Evolutionary conservation across 305 asterid genomes (phyloP).

Genomic region (Fraxinus sp.): DNA sequence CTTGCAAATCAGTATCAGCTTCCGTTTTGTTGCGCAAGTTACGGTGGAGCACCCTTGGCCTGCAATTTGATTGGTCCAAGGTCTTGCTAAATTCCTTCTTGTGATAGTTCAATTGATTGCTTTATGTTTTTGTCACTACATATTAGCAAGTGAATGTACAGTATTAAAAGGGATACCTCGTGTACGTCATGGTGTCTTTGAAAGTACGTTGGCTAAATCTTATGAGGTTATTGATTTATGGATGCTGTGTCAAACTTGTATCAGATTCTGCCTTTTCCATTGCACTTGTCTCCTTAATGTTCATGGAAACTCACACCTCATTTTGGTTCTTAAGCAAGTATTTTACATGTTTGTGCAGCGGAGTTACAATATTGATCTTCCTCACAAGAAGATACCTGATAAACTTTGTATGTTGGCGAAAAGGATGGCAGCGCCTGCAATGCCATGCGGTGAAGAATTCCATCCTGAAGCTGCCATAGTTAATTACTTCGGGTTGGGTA

Average conservation of each 20-base stretch:
- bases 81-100: slow-evolving; percentile 54
- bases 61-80: slow-evolving; percentile 99
- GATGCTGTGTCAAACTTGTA: slow-evolving; percentile 1
- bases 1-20: slow-evolving; percentile 59
- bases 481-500: slow-evolving; percentile 84
- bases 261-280: background rate
- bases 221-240: slow-evolving; percentile 1
- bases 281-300: background rate
- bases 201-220: background rate
- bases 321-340: slow-evolving; percentile 21
- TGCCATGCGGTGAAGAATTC: slow-evolving; percentile 70
- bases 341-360: slow-evolving; percentile 49
- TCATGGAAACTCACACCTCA: background rate
- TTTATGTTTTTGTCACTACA: background rate
- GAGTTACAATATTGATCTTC: slow-evolving; percentile 73
- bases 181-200: background rate
- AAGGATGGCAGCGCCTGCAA: slow-evolving; percentile 78
- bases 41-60: slow-evolving; percentile 99
- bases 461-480: slow-evolving; percentile 96
- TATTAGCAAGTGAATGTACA: background rate
- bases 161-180: background rate
- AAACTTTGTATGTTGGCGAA: slow-evolving; percentile 65
- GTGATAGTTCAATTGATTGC: slow-evolving; percentile 23
- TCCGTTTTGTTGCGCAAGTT: slow-evolving; percentile 96
- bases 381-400: slow-evolving; percentile 83